Percentiles rank a stretch among this genome's conserved stretches.
Conservation (phyloP, 176 grass and related monocot species). For the Alloteropsis semialata region DNA sequence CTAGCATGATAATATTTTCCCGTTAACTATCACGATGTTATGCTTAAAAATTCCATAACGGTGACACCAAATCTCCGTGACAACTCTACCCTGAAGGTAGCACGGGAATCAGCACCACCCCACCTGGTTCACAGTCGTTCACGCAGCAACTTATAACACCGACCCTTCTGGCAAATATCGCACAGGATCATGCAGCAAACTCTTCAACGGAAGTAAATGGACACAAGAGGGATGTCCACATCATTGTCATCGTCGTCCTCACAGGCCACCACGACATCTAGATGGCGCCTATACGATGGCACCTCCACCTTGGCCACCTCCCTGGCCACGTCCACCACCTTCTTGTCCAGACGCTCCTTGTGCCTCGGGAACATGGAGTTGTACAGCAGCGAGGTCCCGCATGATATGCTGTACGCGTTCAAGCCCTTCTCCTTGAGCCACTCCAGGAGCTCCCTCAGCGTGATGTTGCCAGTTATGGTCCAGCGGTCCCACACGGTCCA, state of each 20-base stretch:
- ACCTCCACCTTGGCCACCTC: slow-evolving; percentile 83
- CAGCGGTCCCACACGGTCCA: slow-evolving; percentile 95
- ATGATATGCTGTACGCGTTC: slow-evolving; percentile 83
- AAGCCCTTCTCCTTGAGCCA: slow-evolving; percentile 80
- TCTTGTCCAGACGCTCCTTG: slow-evolving; percentile 73
- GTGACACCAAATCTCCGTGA: slow-evolving; percentile 12
- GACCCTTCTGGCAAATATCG: not conserved
- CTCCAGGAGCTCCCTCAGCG: slow-evolving; percentile 66
- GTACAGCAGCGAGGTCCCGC: slow-evolving; percentile 76
- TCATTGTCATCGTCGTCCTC: slow-evolving; percentile 90
- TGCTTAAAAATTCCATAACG: not conserved
- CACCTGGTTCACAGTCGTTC: not conserved
- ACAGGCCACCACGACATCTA: slow-evolving; percentile 75
- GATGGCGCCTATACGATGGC: slow-evolving; percentile 59
- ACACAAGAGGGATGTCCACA: slow-evolving; percentile 78
- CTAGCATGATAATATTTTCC: not conserved
- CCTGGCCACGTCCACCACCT: slow-evolving; percentile 62
- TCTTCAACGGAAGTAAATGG: slow-evolving; percentile 71
- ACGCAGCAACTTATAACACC: not conserved
- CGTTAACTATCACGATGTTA: not conserved
- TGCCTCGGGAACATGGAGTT: slow-evolving; percentile 95
- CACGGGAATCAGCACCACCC: not conserved
- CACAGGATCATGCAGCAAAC: not conserved
- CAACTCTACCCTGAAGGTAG: slow-evolving; percentile 27
- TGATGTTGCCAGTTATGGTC: slow-evolving; percentile 66